phyloP scores from a whole-genome alignment of 352 stramenopile genomes.

The Phytophthora palmivora region DNA sequence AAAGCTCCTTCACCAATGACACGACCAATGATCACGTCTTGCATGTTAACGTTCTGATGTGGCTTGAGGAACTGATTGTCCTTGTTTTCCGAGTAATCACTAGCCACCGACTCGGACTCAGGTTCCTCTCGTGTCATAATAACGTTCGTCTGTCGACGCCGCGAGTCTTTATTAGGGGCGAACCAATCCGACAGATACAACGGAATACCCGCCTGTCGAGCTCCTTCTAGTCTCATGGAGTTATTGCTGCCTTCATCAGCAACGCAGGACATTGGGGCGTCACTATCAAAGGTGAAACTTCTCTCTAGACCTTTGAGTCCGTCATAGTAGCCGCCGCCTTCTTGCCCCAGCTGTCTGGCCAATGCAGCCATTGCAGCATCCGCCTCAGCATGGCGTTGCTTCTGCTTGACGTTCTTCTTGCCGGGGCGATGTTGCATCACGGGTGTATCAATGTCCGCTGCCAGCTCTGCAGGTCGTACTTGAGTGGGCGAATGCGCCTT shows the following conservation, averaged over 20 bases:
- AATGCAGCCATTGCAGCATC: constrained; percentile 32
- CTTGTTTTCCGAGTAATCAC: constrained; percentile 15
- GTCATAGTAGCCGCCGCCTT: constrained; percentile 47
- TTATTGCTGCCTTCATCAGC: constrained; percentile 47
- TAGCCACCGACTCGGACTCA: constrained; percentile 25
- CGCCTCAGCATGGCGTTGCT: constrained; percentile 35
- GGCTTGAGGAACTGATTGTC: constrained; percentile 41
- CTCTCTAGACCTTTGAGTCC: constrained; percentile 13
- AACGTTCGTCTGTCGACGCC: constrained; percentile 37
- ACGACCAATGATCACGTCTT: constrained; percentile 56
- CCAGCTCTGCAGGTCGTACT: constrained; percentile 39
- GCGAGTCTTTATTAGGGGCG: constrained; percentile 37
- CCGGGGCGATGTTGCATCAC: constrained; percentile 32
- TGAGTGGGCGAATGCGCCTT: constrained; percentile 43
- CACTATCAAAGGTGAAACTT: constrained; percentile 30
- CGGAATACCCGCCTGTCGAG: constrained; percentile 63
- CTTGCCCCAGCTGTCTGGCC: constrained; percentile 32
- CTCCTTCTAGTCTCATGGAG: constrained; percentile 62
- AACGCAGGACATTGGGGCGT: constrained; percentile 39
- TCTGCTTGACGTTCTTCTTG: constrained; percentile 42
- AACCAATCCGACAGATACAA: constrained; percentile 66
- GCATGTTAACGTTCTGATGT: constrained; percentile 67
- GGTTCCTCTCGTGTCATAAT: constrained; percentile 36
- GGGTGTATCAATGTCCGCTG: constrained; percentile 33
- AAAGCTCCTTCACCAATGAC: constrained; percentile 85